A percentile compares a stretch with the other conserved stretches of the same genome.
These are phyloP conservation scores for Drosera spatulata DNA, from an alignment of 179 eudicot genomes.

Conservation along the genomic window DNA sequence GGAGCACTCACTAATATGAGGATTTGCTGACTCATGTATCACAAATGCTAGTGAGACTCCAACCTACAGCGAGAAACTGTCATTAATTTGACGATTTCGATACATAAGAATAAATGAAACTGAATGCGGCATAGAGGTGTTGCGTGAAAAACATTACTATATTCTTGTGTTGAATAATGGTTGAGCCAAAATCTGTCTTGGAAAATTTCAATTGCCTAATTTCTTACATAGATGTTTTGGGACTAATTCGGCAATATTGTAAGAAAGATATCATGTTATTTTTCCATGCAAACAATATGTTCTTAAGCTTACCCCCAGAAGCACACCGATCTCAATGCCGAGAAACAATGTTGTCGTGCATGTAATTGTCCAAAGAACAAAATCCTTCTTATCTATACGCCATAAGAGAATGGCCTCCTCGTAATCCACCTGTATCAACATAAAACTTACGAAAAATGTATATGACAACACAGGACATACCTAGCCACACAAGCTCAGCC, in stretches of 20 bases:
- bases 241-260: neutral
- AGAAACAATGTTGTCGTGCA: constrained; percentile 64
- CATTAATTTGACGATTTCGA: too few relatives aligned
- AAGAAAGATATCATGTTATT: neutral
- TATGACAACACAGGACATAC: constrained; percentile 16
- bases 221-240: neutral
- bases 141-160: too few relatives aligned
- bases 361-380: constrained; percentile 82
- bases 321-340: constrained; percentile 96
- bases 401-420: constrained; percentile 83
- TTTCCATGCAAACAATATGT: neutral
- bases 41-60: constrained; percentile 94
- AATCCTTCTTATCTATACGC: constrained; percentile 88
- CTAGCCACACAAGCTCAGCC: constrained; percentile 31
- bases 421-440: constrained; percentile 74
- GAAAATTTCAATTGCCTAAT: too few relatives aligned
- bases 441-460: neutral
- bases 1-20: constrained; percentile 75
- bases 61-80: constrained; percentile 38
- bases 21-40: constrained; percentile 98
- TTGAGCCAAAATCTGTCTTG: too few relatives aligned
- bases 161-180: too few relatives aligned
- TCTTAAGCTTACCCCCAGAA: constrained; percentile 72
- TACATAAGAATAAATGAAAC: too few relatives aligned
- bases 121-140: too few relatives aligned